phyloP scores from a whole-genome alignment of 176 grass and related monocot genomes.

The Cenchrus purpureus region DNA sequence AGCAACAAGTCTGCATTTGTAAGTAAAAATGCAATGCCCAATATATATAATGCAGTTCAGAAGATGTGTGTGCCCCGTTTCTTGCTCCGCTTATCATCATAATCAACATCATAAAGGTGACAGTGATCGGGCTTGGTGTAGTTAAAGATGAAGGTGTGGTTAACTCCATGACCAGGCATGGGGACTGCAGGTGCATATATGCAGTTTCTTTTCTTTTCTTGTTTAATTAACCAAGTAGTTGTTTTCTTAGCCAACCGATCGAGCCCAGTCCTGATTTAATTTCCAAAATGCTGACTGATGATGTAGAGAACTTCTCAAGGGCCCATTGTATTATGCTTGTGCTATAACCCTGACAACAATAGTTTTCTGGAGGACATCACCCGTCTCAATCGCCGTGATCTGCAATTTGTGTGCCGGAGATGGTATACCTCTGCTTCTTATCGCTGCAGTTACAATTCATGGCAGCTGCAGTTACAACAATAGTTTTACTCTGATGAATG shows the following conservation, averaged over 20 bases:
- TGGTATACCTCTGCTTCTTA: slow-evolving; percentile 28
- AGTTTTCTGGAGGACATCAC: slow-evolving; percentile 83
- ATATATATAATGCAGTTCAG: slow-evolving; percentile 43
- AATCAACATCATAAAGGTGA: slow-evolving; percentile 72
- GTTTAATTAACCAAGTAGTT: no score
- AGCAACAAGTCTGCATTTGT: background rate
- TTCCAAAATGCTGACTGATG: no score
- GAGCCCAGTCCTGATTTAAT: no score
- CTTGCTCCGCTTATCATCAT: slow-evolving; percentile 57
- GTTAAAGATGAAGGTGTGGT: slow-evolving; percentile 80
- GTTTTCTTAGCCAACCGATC: no score
- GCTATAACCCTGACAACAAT: slow-evolving; percentile 65
- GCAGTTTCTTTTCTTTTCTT: no score
- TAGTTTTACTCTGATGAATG: no score
- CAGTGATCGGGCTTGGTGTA: slow-evolving; percentile 70
- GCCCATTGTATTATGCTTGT: slow-evolving; percentile 82
- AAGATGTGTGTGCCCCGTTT: slow-evolving; percentile 62
- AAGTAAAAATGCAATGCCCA: background rate
- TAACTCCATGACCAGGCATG: slow-evolving; percentile 86
- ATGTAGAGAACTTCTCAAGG: slow-evolving; percentile 75
- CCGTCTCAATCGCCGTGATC: slow-evolving; percentile 71
- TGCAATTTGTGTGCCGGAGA: slow-evolving; percentile 91
- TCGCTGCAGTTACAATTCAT: background rate
- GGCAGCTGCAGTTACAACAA: background rate
- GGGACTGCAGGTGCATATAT: slow-evolving; percentile 53